Evolutionary conservation across 129 eudicot genomes (phyloP), one percentile per base, ranked within the genome.

Genomic region (Mikania micrantha): DNA sequence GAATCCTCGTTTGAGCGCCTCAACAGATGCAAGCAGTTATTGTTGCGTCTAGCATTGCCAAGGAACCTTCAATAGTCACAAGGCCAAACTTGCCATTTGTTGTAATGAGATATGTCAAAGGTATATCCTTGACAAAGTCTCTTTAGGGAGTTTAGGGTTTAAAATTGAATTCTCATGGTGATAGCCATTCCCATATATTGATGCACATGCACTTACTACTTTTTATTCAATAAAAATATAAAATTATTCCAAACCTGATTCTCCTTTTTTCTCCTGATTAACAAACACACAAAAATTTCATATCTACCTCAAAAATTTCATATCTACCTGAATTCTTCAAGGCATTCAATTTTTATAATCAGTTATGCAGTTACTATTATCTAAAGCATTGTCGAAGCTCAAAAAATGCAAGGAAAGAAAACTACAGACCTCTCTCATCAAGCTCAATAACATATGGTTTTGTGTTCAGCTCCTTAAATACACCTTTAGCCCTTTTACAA

Each of bases 401-500:
- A 35, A 67, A 17, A 9, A 22, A 13, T 4, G 24, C 0, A 47
- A 9, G 9, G 20, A 64, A 16, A 1, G 0, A 29, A 28, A n/a
- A 60, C 11, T 4, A 40, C 45, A 8, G 5, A 94, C 99, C 97
- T 94, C 99, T 81, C 77, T 89, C 84, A 61, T 94, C 97, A 31
- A 94, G 95, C 88, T 94, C 99, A 64, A 94, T 70, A 9, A 94
- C 99, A 78, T 80, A 75, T 7, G 99, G 95, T 64, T 36, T 72
- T 78, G 81, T 74, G n/a, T 87, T 78, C 90, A 94, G 52, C 80
- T 89, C 95, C 75, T 83, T 78, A 64, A 94, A 94, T 22, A 94
- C 95, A 63, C 74, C 84, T 72, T 94, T 94, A 13, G 97, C 97
- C 85, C 81, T 83, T 82, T 81, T 94, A 81, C 99, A 89, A 78